Conservation (phyloP, 2,329 filamentous ascomycete genomes). For the Pyrenochaeta sp. region DNA sequence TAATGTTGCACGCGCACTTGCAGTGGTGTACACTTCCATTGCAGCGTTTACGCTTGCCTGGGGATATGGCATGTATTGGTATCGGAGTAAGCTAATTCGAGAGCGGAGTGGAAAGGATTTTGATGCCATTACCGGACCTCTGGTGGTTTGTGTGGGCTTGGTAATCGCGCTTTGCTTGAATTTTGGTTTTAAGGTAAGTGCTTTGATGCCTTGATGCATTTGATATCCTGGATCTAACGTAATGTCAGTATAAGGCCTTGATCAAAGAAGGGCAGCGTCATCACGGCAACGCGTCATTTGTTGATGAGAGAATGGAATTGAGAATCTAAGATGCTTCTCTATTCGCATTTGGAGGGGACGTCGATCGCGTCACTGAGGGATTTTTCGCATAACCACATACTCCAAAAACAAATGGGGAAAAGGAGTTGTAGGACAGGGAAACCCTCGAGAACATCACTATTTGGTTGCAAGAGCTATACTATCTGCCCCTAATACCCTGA, state of each 20-base stretch:
- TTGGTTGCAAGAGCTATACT: too few species aligned
- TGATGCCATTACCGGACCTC: constrained; percentile 84
- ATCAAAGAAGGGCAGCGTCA: constrained; percentile 16
- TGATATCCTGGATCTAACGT: constrained; percentile 4
- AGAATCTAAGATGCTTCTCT: constrained; percentile 12
- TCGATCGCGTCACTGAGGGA: not conserved
- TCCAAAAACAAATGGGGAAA: not conserved
- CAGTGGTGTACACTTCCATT: constrained; percentile 82
- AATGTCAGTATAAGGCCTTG: constrained; percentile 31
- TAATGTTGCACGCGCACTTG: constrained; percentile 77
- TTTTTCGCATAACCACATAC: not conserved
- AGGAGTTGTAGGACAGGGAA: too few species aligned
- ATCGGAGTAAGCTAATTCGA: constrained; percentile 79
- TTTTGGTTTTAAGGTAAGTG: constrained; percentile 80
- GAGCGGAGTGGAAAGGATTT: constrained; percentile 91
- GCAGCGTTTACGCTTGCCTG: constrained; percentile 84
- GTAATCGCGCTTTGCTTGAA: constrained; percentile 83
- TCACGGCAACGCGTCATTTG: constrained; percentile 14
- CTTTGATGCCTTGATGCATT: not conserved
- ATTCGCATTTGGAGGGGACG: too few species aligned
- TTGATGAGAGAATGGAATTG: constrained; percentile 26
- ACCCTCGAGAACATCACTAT: too few species aligned
- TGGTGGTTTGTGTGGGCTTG: constrained; percentile 82
- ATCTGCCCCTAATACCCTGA: too few species aligned
- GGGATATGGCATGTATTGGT: constrained; percentile 86